Conservation (phyloP, 768 basidiomycete genomes). For the Xerocomellus amylosporus region DNA sequence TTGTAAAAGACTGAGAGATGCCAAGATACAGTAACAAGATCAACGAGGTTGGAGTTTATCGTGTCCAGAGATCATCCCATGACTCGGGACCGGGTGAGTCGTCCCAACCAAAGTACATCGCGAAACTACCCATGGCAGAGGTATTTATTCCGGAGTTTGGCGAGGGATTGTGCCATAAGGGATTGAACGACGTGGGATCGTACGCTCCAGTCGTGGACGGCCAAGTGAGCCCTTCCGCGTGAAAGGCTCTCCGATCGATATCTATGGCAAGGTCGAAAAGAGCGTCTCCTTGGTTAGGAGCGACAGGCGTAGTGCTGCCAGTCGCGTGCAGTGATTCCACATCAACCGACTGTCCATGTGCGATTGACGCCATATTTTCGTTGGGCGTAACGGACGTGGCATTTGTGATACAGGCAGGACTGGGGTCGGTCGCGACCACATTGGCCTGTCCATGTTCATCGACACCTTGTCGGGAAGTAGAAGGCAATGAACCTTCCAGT, state of each 20-base stretch:
- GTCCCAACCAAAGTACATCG: too few species aligned
- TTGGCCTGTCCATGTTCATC: not conserved
- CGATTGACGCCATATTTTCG: too few species aligned
- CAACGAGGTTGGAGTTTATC: too few species aligned
- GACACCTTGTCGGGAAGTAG: not conserved
- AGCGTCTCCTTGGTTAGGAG: not conserved
- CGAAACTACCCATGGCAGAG: constrained; percentile 8
- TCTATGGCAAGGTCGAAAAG: not conserved
- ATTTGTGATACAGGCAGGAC: not conserved
- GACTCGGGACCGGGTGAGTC: too few species aligned
- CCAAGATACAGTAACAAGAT: too few species aligned
- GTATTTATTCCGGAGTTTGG: not conserved
- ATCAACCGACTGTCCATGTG: not conserved
- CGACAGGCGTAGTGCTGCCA: not conserved
- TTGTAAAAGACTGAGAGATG: too few species aligned
- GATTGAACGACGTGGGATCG: too few species aligned
- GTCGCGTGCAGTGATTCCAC: not conserved
- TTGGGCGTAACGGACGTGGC: too few species aligned
- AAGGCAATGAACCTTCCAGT: not conserved
- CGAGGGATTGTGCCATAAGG: too few species aligned
- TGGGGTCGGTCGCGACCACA: too few species aligned
- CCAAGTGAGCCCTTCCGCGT: too few species aligned
- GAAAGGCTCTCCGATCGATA: not conserved
- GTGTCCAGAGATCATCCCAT: not conserved
- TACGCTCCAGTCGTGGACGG: not conserved